Conservation (phyloP, 2,329 filamentous ascomycete species). For the Botrytis pseudocinerea region DNA sequence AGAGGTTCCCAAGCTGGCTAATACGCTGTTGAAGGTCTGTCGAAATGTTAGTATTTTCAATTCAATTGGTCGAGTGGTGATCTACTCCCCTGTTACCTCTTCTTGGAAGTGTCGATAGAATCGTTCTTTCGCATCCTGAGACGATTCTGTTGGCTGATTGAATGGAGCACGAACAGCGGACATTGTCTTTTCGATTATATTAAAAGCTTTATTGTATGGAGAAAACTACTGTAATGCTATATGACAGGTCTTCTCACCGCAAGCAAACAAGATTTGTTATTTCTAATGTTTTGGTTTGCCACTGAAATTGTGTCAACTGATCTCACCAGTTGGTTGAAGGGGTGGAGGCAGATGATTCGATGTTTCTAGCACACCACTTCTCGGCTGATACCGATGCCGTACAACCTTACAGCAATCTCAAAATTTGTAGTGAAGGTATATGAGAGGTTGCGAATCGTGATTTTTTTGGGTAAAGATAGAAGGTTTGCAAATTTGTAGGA, state of each 20-base stretch:
- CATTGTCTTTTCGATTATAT: conserved; percentile 12
- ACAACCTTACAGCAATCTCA: background rate
- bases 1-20: conserved; percentile 61
- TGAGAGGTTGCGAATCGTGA: background rate
- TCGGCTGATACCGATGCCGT: conserved; percentile 1
- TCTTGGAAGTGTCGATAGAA: conserved; percentile 85
- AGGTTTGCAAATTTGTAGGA: background rate
- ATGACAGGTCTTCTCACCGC: background rate
- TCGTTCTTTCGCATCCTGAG: conserved; percentile 63
- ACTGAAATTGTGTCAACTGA: background rate
- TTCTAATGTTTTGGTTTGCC: background rate
- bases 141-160: conserved; percentile 25
- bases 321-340: background rate
- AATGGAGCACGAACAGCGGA: conserved; percentile 27
- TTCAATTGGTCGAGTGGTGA: background rate
- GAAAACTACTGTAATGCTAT: background rate
- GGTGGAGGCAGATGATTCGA: conserved; percentile 10
- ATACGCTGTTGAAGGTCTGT: conserved; percentile 78
- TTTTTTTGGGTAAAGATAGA: background rate
- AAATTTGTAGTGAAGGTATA: background rate
- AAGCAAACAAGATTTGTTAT: background rate
- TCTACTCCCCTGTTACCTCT: conserved; percentile 65
- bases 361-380: conserved; percentile 13
- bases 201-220: background rate
- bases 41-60: conserved; percentile 13